These are phyloP conservation scores for Setomelanomma holmii DNA, from an alignment of 2,329 filamentous ascomycete species.

Conservation along the genomic window DNA sequence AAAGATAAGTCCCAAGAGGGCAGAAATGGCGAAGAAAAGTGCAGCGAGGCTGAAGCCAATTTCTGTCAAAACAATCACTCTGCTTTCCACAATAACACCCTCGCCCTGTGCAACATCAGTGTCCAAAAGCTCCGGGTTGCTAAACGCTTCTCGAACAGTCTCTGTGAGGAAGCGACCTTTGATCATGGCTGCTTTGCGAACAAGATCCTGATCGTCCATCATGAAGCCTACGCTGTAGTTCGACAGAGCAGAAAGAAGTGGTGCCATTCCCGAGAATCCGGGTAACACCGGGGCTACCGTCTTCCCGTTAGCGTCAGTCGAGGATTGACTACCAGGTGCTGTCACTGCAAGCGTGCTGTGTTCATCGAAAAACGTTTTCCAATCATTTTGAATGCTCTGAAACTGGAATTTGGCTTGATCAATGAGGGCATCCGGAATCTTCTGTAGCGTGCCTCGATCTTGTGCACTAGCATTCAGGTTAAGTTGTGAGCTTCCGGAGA, in stretches of 20 bases:
- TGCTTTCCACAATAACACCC: conserved; percentile 6
- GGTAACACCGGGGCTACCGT: not conserved
- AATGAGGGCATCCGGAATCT: not conserved
- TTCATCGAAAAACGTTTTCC: conserved; percentile 7
- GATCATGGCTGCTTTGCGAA: conserved; percentile 8
- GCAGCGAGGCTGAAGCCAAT: conserved; percentile 18
- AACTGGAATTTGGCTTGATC: not conserved
- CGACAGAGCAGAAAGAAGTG: conserved; percentile 14
- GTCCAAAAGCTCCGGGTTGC: conserved; percentile 1
- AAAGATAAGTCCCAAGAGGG: conserved; percentile 11
- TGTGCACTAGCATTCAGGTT: not conserved
- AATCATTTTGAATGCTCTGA: conserved; percentile 4
- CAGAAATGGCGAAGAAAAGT: conserved; percentile 20
- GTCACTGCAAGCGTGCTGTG: not conserved
- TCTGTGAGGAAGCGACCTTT: conserved; percentile 29
- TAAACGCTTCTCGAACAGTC: conserved; percentile 16
- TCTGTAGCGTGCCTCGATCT: not conserved
- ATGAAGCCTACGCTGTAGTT: conserved; percentile 15
- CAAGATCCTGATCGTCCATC: conserved; percentile 10
- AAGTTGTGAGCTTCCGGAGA: not conserved
- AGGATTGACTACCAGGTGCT: not conserved
- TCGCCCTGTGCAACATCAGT: conserved; percentile 4
- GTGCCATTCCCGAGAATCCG: conserved; percentile 14
- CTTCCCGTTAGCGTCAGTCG: not conserved
- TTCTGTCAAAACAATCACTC: conserved; percentile 23